Conservation (phyloP, 179 eudicot species). For the Nepenthes alata region DNA sequence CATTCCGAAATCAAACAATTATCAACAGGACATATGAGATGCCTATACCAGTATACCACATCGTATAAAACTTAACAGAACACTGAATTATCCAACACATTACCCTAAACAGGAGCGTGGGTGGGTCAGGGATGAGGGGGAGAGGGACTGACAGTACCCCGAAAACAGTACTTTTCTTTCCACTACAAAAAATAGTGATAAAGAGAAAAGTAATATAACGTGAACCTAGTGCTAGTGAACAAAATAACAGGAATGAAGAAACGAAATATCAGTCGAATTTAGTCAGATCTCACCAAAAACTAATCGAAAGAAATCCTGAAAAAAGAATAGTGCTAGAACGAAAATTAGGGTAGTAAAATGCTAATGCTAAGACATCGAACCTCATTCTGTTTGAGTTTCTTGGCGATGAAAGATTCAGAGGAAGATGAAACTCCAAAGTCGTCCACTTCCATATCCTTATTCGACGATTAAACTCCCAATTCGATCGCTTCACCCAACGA, state of each 20-base stretch:
- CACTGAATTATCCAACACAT: neutral
- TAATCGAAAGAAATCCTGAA: no score
- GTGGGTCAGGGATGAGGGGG: no score
- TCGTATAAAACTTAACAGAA: neutral
- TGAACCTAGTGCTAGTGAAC: no score
- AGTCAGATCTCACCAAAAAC: neutral
- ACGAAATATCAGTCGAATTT: neutral
- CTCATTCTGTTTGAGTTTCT: slow-evolving; percentile 21
- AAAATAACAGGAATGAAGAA: no score
- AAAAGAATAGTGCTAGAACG: neutral
- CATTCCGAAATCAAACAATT: neutral
- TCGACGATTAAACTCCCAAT: no score
- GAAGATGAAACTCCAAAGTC: slow-evolving; percentile 1
- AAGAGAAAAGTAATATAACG: no score
- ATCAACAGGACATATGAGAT: neutral
- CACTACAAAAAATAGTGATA: no score
- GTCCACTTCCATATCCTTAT: slow-evolving; percentile 21
- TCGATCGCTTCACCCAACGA: no score
- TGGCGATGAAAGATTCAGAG: slow-evolving; percentile 15
- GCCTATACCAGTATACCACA: neutral
- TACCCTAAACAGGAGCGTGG: neutral
- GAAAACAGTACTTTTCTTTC: no score
- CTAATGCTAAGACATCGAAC: slow-evolving; percentile 3
- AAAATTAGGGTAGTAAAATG: neutral
- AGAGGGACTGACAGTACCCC: no score